phyloP scores from a whole-genome alignment of 169 alveolate genomes.

The Cryptosporidium sp. region DNA sequence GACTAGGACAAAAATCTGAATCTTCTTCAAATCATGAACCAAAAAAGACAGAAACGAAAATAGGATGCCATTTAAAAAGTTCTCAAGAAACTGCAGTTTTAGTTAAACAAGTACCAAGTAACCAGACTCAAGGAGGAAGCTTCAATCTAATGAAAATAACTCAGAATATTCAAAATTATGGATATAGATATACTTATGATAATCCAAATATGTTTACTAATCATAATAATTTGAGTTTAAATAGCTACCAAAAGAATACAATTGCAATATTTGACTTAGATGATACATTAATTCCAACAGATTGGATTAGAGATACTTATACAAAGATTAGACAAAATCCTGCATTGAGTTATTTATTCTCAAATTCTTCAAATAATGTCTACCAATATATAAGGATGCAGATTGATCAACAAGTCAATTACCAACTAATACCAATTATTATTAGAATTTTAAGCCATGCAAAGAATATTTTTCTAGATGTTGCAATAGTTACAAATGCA shows the following conservation, averaged over 20 bases:
- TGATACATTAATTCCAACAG: constrained; percentile 86
- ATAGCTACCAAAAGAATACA: constrained; percentile 22
- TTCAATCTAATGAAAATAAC: constrained; percentile 19
- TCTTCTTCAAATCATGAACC: not conserved
- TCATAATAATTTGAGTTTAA: not conserved
- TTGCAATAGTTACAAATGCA: constrained; percentile 87
- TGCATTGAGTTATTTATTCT: constrained; percentile 37
- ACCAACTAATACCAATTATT: constrained; percentile 79
- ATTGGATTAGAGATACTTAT: constrained; percentile 82
- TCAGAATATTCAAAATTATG: constrained; percentile 18
- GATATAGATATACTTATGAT: not conserved
- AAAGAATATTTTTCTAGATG: constrained; percentile 79
- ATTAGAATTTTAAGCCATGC: constrained; percentile 79
- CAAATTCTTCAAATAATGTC: constrained; percentile 63
- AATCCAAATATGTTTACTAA: not conserved
- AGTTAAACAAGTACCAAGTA: not conserved
- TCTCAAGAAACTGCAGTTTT: not conserved
- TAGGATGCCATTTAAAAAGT: not conserved
- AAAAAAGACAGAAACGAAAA: not conserved
- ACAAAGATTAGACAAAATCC: constrained; percentile 45
- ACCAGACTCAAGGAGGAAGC: not conserved
- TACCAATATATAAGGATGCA: constrained; percentile 79
- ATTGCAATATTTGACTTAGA: constrained; percentile 84
- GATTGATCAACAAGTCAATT: constrained; percentile 79
- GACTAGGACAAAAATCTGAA: not conserved